Evolutionary conservation across 176 grass and related monocot species (phyloP), one percentile per base, ranked within the genome.

Genomic region (Echinochloa phyllopogon): DNA sequence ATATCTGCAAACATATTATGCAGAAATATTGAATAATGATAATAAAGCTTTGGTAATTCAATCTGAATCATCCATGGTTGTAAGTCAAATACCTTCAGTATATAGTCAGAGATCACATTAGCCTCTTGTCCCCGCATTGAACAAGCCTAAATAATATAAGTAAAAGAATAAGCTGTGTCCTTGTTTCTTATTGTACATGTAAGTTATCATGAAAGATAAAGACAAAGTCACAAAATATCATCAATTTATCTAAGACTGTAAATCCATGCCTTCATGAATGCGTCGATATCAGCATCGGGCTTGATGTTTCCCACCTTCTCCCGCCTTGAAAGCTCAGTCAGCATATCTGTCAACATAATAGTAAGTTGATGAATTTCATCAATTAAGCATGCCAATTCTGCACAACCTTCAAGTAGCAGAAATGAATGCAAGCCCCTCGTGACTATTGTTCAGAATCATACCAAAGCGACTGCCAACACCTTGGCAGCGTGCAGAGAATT

Each of bases 281-380:
- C 87, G 89, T 99, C 96, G 2, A 99, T 71, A 56, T 99, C 91
- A 10, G 93, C 91, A 52, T 99, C 96, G 49, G 96, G 96, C 75
- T 91, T 96, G 81, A 99, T 96, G 74, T 99, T 94, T 48, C 91
- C 96, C 24, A 52, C 80, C 84, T 99, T 99, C 77, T 99, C 96
- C 43, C 93, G 89, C 88, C 91, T 96, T 23, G 91, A 87, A 63
- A 99, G 72, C 78, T 99, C 96, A 17, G 87, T 86, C 39, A 99
- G 37, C 91, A 99, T 96, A 77, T 94, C 96, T 99, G 66, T 2
- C 29, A 88, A 85, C 8, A 49, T 40, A 83, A 72, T 6, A 78
- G 36, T 7, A 20, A 68, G 15, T 33, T 37, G 38, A 67, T 83
- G 57, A 66, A n/a, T 44, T 44, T 75, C 62, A 75, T 10, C 14